These are phyloP conservation scores for Plantago coronopus DNA, from an alignment of 305 asterid genomes.

Conservation along the genomic window DNA sequence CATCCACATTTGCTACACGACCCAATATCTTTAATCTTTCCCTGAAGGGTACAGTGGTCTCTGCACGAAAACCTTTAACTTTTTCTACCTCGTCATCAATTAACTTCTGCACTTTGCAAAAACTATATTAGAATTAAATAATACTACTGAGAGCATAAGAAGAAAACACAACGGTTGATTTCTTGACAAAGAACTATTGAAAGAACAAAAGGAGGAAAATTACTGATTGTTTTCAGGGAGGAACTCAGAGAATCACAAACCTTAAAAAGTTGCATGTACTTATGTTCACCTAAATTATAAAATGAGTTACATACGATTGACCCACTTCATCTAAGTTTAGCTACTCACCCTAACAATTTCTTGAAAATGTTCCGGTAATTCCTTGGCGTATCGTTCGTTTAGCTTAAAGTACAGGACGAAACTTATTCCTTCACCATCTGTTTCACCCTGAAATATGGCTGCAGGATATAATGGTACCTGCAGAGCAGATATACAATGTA, in stretches of 20 bases:
- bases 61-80: constrained; percentile 75
- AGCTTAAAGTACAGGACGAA: constrained; percentile 85
- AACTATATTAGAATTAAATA: constrained; percentile 17
- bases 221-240: background rate
- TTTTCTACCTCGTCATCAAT: constrained; percentile 83
- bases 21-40: constrained; percentile 94
- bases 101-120: constrained; percentile 46
- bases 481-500: constrained; percentile 17
- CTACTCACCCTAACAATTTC: constrained; percentile 72
- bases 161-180: background rate
- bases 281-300: too few species aligned
- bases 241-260: background rate
- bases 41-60: constrained; percentile 65
- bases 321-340: background rate
- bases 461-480: constrained; percentile 92
- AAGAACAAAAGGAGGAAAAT: constrained; percentile 7
- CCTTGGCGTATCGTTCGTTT: constrained; percentile 65
- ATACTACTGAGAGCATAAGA: background rate
- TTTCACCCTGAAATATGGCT: constrained; percentile 79
- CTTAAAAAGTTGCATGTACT: too few species aligned
- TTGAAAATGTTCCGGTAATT: constrained; percentile 72
- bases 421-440: constrained; percentile 93
- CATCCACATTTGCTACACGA: constrained; percentile 85
- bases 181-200: background rate
- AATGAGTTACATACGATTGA: too few species aligned